phyloP scores from a whole-genome alignment of 805 yeast genomes.

The Ogataea wickerhamii region DNA sequence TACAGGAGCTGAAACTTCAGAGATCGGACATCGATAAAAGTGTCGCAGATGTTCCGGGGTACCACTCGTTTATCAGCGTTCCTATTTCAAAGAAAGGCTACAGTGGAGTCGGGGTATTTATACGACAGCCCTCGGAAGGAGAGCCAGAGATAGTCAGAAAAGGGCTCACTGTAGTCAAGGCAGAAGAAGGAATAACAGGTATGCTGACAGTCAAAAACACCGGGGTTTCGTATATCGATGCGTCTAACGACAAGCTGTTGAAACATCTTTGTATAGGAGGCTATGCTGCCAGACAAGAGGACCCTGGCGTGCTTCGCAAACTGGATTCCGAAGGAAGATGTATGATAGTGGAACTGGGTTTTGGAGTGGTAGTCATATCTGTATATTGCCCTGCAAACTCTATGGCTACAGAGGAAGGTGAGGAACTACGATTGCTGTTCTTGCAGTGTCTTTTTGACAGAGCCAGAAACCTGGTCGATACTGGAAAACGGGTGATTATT shows the following conservation, averaged over 20 bases:
- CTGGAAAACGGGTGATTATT: constrained; percentile 68
- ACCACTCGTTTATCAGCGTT: constrained; percentile 61
- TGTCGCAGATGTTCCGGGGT: constrained; percentile 47
- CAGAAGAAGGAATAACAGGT: constrained; percentile 93
- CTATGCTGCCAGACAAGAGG: constrained; percentile 46
- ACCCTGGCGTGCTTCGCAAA: constrained; percentile 22
- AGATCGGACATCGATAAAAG: constrained; percentile 38
- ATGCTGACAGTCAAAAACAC: constrained; percentile 30
- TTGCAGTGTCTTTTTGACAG: constrained; percentile 58
- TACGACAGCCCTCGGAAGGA: constrained; percentile 45
- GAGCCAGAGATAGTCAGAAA: constrained; percentile 38
- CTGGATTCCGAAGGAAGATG: constrained; percentile 87
- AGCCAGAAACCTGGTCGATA: constrained; percentile 46
- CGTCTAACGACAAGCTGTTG: constrained; percentile 12
- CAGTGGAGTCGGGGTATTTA: constrained; percentile 86
- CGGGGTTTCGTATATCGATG: constrained; percentile 26
- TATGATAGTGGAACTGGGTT: constrained; percentile 67
- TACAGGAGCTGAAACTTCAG: constrained; percentile 82
- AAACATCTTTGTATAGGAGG: constrained; percentile 59
- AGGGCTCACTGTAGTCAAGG: constrained; percentile 56
- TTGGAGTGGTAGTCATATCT: constrained; percentile 56
- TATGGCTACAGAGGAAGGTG: constrained; percentile 62
- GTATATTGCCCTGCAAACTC: constrained; percentile 94
- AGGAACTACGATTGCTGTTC: constrained; percentile 53
- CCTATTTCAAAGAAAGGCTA: constrained; percentile 76